These are phyloP conservation scores for Paramarasmius palmivorus DNA, from an alignment of 1,284 basidiomycete genomes.

Conservation along the genomic window DNA sequence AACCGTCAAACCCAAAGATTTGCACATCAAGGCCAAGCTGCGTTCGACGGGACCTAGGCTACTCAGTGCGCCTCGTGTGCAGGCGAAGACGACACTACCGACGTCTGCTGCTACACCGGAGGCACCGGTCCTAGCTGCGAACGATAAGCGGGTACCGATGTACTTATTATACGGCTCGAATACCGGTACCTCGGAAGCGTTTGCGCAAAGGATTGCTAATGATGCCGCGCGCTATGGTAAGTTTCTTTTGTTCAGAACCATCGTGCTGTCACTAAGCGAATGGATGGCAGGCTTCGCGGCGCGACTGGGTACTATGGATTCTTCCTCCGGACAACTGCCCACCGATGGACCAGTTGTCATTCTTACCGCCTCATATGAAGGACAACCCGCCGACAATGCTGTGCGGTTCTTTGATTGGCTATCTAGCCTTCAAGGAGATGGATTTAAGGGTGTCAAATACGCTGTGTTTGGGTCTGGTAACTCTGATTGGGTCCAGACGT, in stretches of 20 bases:
- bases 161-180: constrained; percentile 51
- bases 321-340: constrained; percentile 38
- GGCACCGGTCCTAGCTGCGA: background rate
- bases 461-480: constrained; percentile 58
- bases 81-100: background rate
- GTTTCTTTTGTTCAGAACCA: constrained; percentile 4
- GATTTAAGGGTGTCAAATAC: constrained; percentile 40
- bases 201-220: constrained; percentile 47
- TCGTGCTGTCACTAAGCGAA: background rate
- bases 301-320: constrained; percentile 44
- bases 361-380: constrained; percentile 55
- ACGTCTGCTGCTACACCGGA: constrained; percentile 16
- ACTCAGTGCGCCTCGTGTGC: constrained; percentile 9
- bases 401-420: constrained; percentile 47
- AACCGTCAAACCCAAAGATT: constrained; percentile 47
- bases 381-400: constrained; percentile 52
- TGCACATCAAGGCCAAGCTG: constrained; percentile 40
- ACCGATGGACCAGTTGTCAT: constrained; percentile 50
- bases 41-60: constrained; percentile 9
- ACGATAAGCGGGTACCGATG: constrained; percentile 28
- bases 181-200: constrained; percentile 51
- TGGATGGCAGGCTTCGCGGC: constrained; percentile 38
- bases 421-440: constrained; percentile 28
- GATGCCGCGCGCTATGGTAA: constrained; percentile 40
- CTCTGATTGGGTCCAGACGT: constrained; percentile 53